These are phyloP conservation scores for Huntiella abstrusa DNA, from an alignment of 2,329 filamentous ascomycete species.

Conservation along the genomic window DNA sequence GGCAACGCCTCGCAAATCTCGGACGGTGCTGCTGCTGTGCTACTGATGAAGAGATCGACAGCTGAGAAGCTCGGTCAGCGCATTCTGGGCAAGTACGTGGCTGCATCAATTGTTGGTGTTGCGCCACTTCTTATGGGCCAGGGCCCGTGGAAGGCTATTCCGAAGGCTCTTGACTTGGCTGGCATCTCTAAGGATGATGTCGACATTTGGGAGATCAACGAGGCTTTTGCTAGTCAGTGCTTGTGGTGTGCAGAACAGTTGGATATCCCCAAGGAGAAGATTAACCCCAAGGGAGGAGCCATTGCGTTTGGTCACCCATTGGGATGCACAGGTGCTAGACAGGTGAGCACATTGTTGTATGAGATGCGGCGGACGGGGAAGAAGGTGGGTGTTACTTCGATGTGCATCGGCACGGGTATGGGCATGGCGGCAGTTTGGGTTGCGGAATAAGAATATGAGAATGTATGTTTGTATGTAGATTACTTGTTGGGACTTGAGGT, in stretches of 20 bases:
- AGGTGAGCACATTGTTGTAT: constrained; percentile 80
- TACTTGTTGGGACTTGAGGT: background rate
- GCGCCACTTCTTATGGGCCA: constrained; percentile 89
- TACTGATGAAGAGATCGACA: constrained; percentile 86
- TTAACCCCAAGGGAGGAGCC: constrained; percentile 93
- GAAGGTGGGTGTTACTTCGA: constrained; percentile 79
- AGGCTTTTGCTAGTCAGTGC: constrained; percentile 92
- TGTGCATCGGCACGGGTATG: constrained; percentile 96
- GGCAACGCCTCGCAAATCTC: constrained; percentile 93
- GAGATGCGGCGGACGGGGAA: constrained; percentile 71
- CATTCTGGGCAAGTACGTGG: constrained; percentile 83
- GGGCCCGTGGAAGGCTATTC: constrained; percentile 90
- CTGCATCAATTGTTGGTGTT: constrained; percentile 71
- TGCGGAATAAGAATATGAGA: constrained; percentile 44
- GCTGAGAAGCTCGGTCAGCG: constrained; percentile 74
- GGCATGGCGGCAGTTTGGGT: constrained; percentile 96
- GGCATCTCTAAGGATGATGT: constrained; percentile 78
- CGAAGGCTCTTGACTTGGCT: constrained; percentile 72
- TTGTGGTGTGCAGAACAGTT: constrained; percentile 85
- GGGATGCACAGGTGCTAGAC: constrained; percentile 82
- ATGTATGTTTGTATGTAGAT: background rate
- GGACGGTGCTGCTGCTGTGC: constrained; percentile 83
- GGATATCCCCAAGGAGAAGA: constrained; percentile 62
- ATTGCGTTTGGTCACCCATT: constrained; percentile 93
- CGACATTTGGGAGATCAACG: constrained; percentile 97